Evolutionary conservation across 2,329 filamentous ascomycete species (phyloP).

Genomic region (Penicillium occitanis): DNA sequence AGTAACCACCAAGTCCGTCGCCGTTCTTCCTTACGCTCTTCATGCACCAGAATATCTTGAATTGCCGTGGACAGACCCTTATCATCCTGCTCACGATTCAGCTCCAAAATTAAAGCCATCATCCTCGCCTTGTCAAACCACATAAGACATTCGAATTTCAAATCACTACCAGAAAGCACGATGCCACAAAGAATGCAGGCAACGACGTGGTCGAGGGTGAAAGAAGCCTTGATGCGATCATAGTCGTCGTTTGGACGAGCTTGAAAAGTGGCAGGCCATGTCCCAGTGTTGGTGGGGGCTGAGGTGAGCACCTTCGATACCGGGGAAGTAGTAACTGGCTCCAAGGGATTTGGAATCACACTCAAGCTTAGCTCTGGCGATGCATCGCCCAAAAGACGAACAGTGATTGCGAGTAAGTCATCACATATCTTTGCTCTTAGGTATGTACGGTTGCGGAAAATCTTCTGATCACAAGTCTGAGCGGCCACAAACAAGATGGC

Average conservation of each 20-base stretch:
- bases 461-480: conserved; percentile 7
- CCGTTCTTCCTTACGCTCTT: conserved; percentile 3
- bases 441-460: conserved; percentile 1
- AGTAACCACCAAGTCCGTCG: conserved; percentile 11
- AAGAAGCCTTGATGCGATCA: background rate
- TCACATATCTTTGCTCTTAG: conserved; percentile 6
- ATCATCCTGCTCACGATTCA: conserved; percentile 3
- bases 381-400: background rate
- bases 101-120: conserved; percentile 3
- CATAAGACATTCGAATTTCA: conserved; percentile 8
- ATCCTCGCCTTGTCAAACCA: conserved; percentile 12
- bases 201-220: conserved; percentile 1
- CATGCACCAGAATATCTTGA: background rate
- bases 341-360: background rate
- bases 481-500: conserved; percentile 10
- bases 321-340: background rate
- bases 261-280: background rate
- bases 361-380: background rate
- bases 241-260: background rate
- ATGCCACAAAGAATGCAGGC: conserved; percentile 6
- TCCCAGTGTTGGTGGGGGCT: background rate
- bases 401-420: conserved; percentile 2
- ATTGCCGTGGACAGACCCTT: background rate
- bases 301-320: background rate
- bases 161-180: conserved; percentile 8